Conservation (phyloP, 169 alveolate genomes). For the Cryptosporidium parvum region DNA sequence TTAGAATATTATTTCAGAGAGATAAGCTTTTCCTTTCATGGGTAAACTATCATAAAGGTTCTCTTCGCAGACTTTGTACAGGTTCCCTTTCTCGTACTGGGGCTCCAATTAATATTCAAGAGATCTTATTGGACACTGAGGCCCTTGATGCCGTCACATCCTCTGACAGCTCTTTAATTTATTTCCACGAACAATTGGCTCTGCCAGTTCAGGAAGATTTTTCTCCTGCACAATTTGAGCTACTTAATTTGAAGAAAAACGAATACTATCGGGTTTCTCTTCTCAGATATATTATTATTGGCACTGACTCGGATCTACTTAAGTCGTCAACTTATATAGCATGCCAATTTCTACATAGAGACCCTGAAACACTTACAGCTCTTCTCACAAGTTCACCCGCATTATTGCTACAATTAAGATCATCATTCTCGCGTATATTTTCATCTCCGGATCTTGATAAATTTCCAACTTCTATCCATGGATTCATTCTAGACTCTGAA, state of each 20-base stretch:
- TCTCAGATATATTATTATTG: slow-evolving; percentile 55
- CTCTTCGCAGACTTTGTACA: slow-evolving; percentile 19
- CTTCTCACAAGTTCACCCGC: slow-evolving; percentile 28
- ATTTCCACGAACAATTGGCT: slow-evolving; percentile 39
- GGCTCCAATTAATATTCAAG: slow-evolving; percentile 9
- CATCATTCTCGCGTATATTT: slow-evolving; percentile 18
- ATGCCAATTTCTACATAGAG: slow-evolving; percentile 47
- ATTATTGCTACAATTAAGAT: slow-evolving; percentile 53
- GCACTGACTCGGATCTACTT: slow-evolving; percentile 32
- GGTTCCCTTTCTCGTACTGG: slow-evolving; percentile 9
- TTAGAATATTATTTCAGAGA: slow-evolving; percentile 59
- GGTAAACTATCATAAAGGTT: slow-evolving; percentile 41
- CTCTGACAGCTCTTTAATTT: slow-evolving; percentile 54
- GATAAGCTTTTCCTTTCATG: slow-evolving; percentile 48
- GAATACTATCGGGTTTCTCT: slow-evolving; percentile 8
- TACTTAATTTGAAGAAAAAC: background rate
- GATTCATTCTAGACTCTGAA: slow-evolving; percentile 8
- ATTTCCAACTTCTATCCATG: slow-evolving; percentile 50
- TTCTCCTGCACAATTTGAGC: background rate
- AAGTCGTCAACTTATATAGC: slow-evolving; percentile 19
- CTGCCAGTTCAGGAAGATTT: slow-evolving; percentile 11
- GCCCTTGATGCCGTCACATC: slow-evolving; percentile 30
- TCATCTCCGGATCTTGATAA: slow-evolving; percentile 48
- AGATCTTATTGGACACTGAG: background rate
- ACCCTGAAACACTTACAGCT: slow-evolving; percentile 31